These are phyloP conservation scores for Gloeopeniophorella convolvens DNA, from an alignment of 768 basidiomycete genomes.

Conservation along the genomic window DNA sequence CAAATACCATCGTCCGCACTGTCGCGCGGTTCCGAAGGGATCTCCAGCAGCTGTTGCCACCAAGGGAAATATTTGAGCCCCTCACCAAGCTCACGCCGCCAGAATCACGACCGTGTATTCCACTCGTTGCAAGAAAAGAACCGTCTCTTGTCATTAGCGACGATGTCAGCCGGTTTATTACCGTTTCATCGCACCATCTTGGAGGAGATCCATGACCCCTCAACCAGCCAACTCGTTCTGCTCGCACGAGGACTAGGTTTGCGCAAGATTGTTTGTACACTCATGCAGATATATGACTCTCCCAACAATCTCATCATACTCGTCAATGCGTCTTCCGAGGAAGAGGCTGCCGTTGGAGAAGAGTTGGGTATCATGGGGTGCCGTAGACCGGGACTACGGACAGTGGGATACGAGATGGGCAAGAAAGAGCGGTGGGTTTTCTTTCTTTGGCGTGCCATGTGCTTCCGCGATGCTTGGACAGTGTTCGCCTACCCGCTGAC, in stretches of 20 bases:
- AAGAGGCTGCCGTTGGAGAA: conserved; percentile 87
- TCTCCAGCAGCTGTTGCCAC: too few relatives aligned
- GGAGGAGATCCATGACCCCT: conserved; percentile 66
- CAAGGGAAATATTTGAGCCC: too few relatives aligned
- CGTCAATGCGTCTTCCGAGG: conserved; percentile 78
- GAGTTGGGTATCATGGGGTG: conserved; percentile 92
- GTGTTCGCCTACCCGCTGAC: neutral
- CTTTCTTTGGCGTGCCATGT: too few relatives aligned
- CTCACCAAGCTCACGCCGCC: too few relatives aligned
- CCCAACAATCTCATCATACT: conserved; percentile 78
- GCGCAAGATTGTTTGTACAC: conserved; percentile 72
- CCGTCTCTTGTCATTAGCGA: too few relatives aligned
- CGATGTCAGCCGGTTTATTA: conserved; percentile 32
- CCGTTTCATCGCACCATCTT: conserved; percentile 65
- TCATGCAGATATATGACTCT: conserved; percentile 90
- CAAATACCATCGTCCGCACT: too few relatives aligned
- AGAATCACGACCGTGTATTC: too few relatives aligned
- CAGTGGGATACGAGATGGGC: conserved; percentile 77
- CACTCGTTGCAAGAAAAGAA: too few relatives aligned
- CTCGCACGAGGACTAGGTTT: conserved; percentile 90
- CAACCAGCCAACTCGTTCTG: conserved; percentile 64
- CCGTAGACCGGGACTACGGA: conserved; percentile 73
- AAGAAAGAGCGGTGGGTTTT: conserved; percentile 73
- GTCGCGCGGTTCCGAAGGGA: too few relatives aligned
- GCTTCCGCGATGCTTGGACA: neutral